Conservation (phyloP, 768 basidiomycete species). For the Hygrophoropsis aurantiaca region DNA sequence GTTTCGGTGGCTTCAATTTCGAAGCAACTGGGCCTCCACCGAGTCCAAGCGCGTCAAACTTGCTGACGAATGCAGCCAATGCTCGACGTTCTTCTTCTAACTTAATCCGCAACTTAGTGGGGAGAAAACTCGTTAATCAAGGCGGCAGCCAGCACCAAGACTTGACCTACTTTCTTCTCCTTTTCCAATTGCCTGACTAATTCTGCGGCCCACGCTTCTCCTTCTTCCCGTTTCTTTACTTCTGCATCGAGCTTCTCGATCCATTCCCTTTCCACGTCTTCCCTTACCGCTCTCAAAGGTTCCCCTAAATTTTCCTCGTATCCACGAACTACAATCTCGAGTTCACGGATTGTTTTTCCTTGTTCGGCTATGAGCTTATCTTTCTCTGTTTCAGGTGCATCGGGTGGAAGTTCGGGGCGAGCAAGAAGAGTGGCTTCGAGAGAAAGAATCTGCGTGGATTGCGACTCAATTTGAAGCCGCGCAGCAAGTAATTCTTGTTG, state of each 20-base stretch:
- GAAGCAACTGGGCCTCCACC: slow-evolving; percentile 36
- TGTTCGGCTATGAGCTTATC: slow-evolving; percentile 74
- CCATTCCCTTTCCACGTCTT: slow-evolving; percentile 79
- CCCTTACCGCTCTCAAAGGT: slow-evolving; percentile 61
- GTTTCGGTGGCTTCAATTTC: slow-evolving; percentile 49
- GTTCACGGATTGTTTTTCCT: slow-evolving; percentile 70
- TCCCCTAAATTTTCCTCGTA: slow-evolving; percentile 76
- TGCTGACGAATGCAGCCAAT: slow-evolving; percentile 76
- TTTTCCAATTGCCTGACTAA: slow-evolving; percentile 74
- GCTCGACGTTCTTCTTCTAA: slow-evolving; percentile 79
- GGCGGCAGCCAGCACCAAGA: background rate
- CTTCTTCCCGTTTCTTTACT: slow-evolving; percentile 59
- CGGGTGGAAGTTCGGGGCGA: slow-evolving; percentile 63
- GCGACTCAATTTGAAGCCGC: slow-evolving; percentile 74
- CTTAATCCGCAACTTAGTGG: slow-evolving; percentile 49
- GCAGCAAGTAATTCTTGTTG: slow-evolving; percentile 87
- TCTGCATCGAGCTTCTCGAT: slow-evolving; percentile 58
- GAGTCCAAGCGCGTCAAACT: slow-evolving; percentile 75
- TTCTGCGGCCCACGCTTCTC: slow-evolving; percentile 72
- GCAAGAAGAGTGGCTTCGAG: slow-evolving; percentile 76
- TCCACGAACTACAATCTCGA: slow-evolving; percentile 69
- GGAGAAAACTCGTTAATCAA: background rate
- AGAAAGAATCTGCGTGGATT: slow-evolving; percentile 80
- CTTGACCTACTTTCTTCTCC: slow-evolving; percentile 61
- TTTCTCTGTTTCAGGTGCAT: slow-evolving; percentile 71